Conservation (phyloP, 2,329 filamentous ascomycete genomes). For the Aureobasidium zeae region DNA sequence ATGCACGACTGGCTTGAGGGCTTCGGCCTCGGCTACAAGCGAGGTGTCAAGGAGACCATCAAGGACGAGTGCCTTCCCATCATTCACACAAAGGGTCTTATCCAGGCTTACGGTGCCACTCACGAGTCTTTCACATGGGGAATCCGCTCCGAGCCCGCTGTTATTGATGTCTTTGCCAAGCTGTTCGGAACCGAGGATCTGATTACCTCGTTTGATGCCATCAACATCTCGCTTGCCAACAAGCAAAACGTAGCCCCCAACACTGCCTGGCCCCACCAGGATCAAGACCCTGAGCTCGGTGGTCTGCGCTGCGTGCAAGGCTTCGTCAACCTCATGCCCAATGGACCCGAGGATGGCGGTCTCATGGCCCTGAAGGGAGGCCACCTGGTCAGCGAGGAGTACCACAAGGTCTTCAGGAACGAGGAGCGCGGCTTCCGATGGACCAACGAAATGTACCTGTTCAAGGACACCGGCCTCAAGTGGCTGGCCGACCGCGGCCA, state of each 20-base stretch:
- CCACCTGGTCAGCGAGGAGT: slow-evolving; percentile 28
- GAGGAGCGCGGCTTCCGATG: slow-evolving; percentile 10
- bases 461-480: slow-evolving; percentile 23
- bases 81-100: slow-evolving; percentile 27
- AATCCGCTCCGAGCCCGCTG: slow-evolving; percentile 31
- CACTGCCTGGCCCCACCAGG: slow-evolving; percentile 31
- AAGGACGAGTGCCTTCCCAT: slow-evolving; percentile 31
- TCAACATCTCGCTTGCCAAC: slow-evolving; percentile 33
- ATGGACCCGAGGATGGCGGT: slow-evolving; percentile 31
- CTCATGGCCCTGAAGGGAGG: slow-evolving; percentile 30
- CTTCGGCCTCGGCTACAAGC: slow-evolving; percentile 24
- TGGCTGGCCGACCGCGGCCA: slow-evolving; percentile 20
- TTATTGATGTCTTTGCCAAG: slow-evolving; percentile 30
- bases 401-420: slow-evolving; percentile 23
- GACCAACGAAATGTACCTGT: slow-evolving; percentile 26
- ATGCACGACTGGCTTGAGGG: slow-evolving; percentile 28
- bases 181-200: slow-evolving; percentile 33
- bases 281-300: slow-evolving; percentile 34
- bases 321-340: slow-evolving; percentile 38
- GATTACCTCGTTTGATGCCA: slow-evolving; percentile 31
- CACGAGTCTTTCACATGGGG: slow-evolving; percentile 38
- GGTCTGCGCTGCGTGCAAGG: slow-evolving; percentile 46
- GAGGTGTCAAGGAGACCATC: slow-evolving; percentile 29
- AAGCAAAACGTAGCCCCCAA: slow-evolving; percentile 24
- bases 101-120: slow-evolving; percentile 26